Conservation (phyloP, 768 basidiomycete genomes). For the Phlebiopsis flavidoalba region DNA sequence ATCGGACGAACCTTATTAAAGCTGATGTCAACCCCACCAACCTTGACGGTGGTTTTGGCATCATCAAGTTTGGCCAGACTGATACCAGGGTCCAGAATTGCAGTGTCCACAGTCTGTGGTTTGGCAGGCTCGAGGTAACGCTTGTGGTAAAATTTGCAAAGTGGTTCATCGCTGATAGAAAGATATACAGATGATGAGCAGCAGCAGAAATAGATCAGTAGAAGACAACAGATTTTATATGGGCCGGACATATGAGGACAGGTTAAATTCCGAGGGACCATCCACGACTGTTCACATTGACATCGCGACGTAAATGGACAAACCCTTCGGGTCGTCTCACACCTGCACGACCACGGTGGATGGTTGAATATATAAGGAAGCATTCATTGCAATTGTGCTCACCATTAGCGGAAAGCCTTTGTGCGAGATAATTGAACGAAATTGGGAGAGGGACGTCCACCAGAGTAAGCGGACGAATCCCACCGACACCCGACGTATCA, state of each 20-base stretch:
- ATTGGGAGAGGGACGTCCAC: neutral
- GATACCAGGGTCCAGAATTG: too few relatives aligned
- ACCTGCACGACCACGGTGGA: neutral
- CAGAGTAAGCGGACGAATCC: neutral
- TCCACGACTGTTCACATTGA: neutral
- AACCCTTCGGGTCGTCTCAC: neutral
- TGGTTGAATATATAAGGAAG: neutral
- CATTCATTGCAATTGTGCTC: neutral
- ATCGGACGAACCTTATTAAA: constrained; percentile 1
- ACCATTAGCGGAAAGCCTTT: neutral
- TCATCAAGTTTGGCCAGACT: neutral
- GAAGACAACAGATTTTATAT: neutral
- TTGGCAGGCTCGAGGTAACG: neutral
- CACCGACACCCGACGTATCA: neutral
- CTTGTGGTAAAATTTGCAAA: neutral
- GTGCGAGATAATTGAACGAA: neutral
- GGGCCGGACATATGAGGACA: neutral
- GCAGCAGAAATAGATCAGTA: neutral
- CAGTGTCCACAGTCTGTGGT: too few relatives aligned
- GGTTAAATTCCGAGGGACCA: neutral
- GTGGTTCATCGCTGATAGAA: neutral
- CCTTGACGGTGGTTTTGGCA: neutral
- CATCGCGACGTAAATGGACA: neutral
- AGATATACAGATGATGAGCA: neutral
- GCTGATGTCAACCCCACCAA: constrained; percentile 1